Evolutionary conservation across 139 green algal species (phyloP), one percentile per base, ranked within the genome.

Genomic region (Chlorella sorokiniana): DNA sequence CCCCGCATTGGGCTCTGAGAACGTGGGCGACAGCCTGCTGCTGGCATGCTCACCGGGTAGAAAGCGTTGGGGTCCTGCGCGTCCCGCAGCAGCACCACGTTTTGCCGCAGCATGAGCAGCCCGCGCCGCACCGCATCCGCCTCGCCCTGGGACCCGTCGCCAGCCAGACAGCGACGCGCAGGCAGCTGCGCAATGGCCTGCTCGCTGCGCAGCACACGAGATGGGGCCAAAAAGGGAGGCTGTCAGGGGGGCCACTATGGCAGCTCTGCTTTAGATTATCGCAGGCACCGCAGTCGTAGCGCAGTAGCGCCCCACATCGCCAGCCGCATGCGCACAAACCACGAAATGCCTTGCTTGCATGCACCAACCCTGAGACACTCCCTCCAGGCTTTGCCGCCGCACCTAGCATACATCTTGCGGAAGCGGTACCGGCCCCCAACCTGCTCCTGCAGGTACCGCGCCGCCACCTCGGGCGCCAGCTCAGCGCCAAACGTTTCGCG

Each of bases 1-100:
- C n/a, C n/a, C n/a, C n/a, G n/a, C n/a, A n/a, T n/a, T n/a, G n/a
- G n/a, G n/a, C n/a, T n/a, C n/a, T n/a, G n/a, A n/a, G n/a, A n/a
- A n/a, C 35, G 33, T 20, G 33, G n/a, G 20, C 38, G 0, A 3
- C n/a, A 70, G 27, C 63, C 10, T 33, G 16, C 5, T 31, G 40
- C 67, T 4, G 52, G 33, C 18, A 18, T 0, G 18, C 69, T 82
- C 83, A 88, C 77, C 23, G 93, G 93, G 85, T 94, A 92, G 84
- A 96, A 94, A 4, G 42, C 40, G 42, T 92, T 76, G 25, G 81
- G 64, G 76, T 97, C 88, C 18, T 95, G 84, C 0, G 81, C 67
- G 69, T 98, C 91, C 27, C 81, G 76, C 69, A 99, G 84, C 74
- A 99, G 90, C 65, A 95, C 79, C 76, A 98, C 93, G 72, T 98